Base-by-base conservation (phyloP, 2,329 filamentous ascomycete species). In the Venturia nashicola region DNA sequence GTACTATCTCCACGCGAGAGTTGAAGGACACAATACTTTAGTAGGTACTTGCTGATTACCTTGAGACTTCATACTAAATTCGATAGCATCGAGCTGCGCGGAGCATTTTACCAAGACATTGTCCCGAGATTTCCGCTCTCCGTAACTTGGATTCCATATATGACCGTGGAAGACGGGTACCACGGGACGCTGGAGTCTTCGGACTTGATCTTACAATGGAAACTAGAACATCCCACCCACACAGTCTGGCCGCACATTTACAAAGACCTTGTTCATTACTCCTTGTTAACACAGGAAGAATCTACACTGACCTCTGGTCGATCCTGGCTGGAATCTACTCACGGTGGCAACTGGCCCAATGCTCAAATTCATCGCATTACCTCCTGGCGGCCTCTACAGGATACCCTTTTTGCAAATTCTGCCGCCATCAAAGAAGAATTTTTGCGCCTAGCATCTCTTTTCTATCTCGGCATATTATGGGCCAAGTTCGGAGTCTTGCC, bases 151-250 rank as follows among this genome's bases (percentile, higher is more conserved):
- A 59, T 62, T 39, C 27, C 40, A 8, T 63, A 70, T 43, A 69
- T 69, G 62, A 72, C 76, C 78, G 76, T 80, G 74, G 77, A 79
- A 78, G 78, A 83, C 80, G 39, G 27, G 12, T 18, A 16, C 20
- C 59, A 42, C 40, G 32, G 32, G 3, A 43, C 39, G 23, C n/a
- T 27, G 20, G 59, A 60, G 7, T 44, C 59, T 3, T 40, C 59
- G 11, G 36, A 12, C 16, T 14, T 60, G 80, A 78, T 81, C 82
- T 84, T 80, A 82, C 83, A 76, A 77, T 78, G 73, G 80, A 81
- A 71, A 70, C 68, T 68, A 71, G 71, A 71, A 78, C 76, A 72
- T 85, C 78, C 76, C 80, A 82, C 73, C 74, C 78, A 67, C 82
- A 75, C 80, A 83, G 86, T 82, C 82, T 82, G 14, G 67, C 68